Percentiles rank a stretch among this genome's conserved stretches.
Conservation (phyloP, 352 stramenopile species). For the Aphanomyces cochlioides region DNA sequence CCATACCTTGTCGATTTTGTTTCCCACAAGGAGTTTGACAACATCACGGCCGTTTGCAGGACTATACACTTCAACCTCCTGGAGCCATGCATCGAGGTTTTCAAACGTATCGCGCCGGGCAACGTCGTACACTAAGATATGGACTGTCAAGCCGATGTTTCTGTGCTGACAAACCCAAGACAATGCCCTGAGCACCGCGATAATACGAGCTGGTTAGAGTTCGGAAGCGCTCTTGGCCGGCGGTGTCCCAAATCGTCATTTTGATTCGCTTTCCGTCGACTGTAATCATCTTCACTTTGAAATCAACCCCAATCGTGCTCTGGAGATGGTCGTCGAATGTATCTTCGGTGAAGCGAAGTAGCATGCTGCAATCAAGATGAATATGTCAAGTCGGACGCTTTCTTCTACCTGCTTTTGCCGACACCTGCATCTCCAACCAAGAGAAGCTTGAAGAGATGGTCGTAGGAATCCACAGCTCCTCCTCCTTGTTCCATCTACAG, state of each 20-base stretch:
- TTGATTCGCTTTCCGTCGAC: slow-evolving; percentile 95
- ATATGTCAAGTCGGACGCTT: neutral
- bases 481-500: slow-evolving; percentile 5
- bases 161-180: slow-evolving; percentile 70
- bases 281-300: slow-evolving; percentile 98
- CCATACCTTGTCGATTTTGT: slow-evolving; percentile 92
- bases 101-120: slow-evolving; percentile 96
- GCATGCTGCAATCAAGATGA: slow-evolving; percentile 72
- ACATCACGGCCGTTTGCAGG: slow-evolving; percentile 86
- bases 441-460: slow-evolving; percentile 98
- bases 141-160: neutral
- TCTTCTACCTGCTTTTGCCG: slow-evolving; percentile 91
- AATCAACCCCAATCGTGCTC: slow-evolving; percentile 97
- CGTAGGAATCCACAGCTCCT: slow-evolving; percentile 56
- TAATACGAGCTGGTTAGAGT: slow-evolving; percentile 98
- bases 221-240: slow-evolving; percentile 96
- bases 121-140: slow-evolving; percentile 93
- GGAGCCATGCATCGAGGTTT: slow-evolving; percentile 96
- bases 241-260: slow-evolving; percentile 98
- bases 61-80: slow-evolving; percentile 97
- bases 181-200: slow-evolving; percentile 95
- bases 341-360: slow-evolving; percentile 97
- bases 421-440: slow-evolving; percentile 97
- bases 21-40: slow-evolving; percentile 97
- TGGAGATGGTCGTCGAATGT: slow-evolving; percentile 98